Base-by-base conservation (phyloP, 805 yeast species). In the Spathaspora boniae region DNA sequence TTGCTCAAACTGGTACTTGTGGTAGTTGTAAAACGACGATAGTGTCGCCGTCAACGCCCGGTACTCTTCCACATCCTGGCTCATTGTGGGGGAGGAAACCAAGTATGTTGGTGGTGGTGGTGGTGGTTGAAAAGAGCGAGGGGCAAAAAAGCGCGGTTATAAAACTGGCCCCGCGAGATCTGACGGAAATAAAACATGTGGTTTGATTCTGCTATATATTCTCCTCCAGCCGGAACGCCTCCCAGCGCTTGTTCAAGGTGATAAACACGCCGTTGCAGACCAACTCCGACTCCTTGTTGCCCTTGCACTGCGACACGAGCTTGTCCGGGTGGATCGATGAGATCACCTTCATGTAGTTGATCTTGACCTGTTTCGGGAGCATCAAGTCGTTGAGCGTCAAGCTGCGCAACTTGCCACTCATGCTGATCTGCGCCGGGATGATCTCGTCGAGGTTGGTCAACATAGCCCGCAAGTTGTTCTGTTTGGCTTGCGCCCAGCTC, bases 241-340 rank as follows among this genome's bases (percentile, higher is more conserved):
- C 97, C 98, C 99, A 93, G 2, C 97, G 88, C 46, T 78, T 74
- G 57, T 88, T 91, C 42, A 93, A 65, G 0, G 80, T 70, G 26
- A 88, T 83, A 53, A 93, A 93, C 0, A 91, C 91, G 16, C 78
- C 79, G 48, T 89, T 91, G 11, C 97, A 93, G 30, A 91, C 70
- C 81, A 91, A 74, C 53, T 82, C 81, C 38, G 77, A 76, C 49
- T 87, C 94, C 5, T 79, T 65, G 6, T 80, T 64, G 2, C 82
- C 76, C 16, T 60, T 58, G 20, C 47, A 42, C 38, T 48, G 48
- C 20, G 46, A 41, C 5, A 78, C 66, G 16, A 89, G 64, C 56
- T 93, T 93, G 58, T 93, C 99, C 0, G 93, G 93, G 50, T 83
- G 93, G 5, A 86, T 82, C 37, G 76, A 68, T 33, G 86, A 76